Evolutionary conservation across 768 basidiomycete species (phyloP).

Genomic region (Cystofilobasidium capitatum): DNA sequence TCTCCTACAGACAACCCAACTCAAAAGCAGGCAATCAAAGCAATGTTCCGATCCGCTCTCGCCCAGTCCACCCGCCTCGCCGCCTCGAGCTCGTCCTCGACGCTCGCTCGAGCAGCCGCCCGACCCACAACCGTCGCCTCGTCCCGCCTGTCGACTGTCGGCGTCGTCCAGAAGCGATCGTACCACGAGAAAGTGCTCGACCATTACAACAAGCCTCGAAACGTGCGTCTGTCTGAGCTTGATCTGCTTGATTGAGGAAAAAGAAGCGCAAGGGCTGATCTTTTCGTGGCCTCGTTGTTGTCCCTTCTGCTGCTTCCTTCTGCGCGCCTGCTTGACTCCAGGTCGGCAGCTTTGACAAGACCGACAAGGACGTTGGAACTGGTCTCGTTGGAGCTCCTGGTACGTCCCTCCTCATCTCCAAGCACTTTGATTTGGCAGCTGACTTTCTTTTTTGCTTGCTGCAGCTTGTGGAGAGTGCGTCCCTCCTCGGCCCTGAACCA

Average conservation of each 20-base stretch:
- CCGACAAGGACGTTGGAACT: constrained; percentile 83
- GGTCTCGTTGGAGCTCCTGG: constrained; percentile 96
- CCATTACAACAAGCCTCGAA: constrained; percentile 94
- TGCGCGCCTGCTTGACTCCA: constrained; percentile 47
- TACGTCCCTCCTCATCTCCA: constrained; percentile 48
- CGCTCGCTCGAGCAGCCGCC: background rate
- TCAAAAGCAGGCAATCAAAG: too few species aligned
- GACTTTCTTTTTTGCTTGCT: constrained; percentile 12
- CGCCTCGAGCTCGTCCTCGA: background rate
- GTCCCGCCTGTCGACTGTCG: background rate
- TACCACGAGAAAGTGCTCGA: constrained; percentile 89
- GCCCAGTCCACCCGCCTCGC: background rate
- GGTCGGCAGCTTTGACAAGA: constrained; percentile 94
- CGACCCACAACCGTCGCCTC: background rate
- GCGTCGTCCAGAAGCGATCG: constrained; percentile 44
- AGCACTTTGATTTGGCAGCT: background rate
- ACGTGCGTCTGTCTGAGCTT: constrained; percentile 51
- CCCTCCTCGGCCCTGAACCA: background rate
- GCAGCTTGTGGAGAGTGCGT: constrained; percentile 67
- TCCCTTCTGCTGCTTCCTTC: background rate
- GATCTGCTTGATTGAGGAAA: background rate
- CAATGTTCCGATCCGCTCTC: constrained; percentile 9
- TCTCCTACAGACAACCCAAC: too few species aligned
- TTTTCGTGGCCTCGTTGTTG: background rate
- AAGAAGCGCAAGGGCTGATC: background rate